Base-by-base conservation (phyloP, 805 yeast species). In the Candida dendrica region DNA sequence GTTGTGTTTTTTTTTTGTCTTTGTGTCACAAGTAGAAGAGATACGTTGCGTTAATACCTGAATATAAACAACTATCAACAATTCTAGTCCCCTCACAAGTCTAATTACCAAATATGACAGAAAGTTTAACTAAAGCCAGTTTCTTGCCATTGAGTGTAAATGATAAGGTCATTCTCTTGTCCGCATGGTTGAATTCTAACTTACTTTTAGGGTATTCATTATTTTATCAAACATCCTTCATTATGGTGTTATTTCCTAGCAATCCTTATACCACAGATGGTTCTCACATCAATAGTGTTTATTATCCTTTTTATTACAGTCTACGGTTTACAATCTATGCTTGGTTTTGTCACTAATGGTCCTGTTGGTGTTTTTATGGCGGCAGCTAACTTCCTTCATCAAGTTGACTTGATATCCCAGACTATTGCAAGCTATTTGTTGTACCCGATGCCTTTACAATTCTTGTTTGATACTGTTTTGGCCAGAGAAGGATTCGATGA, bases 291-390 rank as follows among this genome's bases (percentile, higher is more conserved):
- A 3, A 47, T 61, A 0, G 66, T 73, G 1, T 69, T 66, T 33
- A 16, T 59, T 6, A 36, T 65, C 4, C 54, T 69, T 47, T 67
- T 65, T 44, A 38, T 65, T 10, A 48, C 65, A 14, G 49, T 72
- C n/a, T 73, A 18, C 10, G 14, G 24, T 13, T 48, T 68, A 1
- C 65, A 69, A 39, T 71, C 75, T 1, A 53, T 66, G 8, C 37
- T 72, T 6, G 66, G 69, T 8, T 49, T 68, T 24, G 40, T 73
- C 19, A 54, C 74, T 38, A 59, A 69, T 20, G 81, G 81, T 3
- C 82, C 83, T 0, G 52, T 71, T 11, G 81, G 79, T 1, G 29
- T 74, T 3, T 36, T 74, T 13, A 61, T 71, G 15, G 71, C 79
- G 0, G 65, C 72, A 65, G 48, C 69, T 13, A 58, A 72, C 2